These are phyloP conservation scores for Alloteropsis semialata DNA, from an alignment of 176 grass and related monocot species.

Conservation along the genomic window DNA sequence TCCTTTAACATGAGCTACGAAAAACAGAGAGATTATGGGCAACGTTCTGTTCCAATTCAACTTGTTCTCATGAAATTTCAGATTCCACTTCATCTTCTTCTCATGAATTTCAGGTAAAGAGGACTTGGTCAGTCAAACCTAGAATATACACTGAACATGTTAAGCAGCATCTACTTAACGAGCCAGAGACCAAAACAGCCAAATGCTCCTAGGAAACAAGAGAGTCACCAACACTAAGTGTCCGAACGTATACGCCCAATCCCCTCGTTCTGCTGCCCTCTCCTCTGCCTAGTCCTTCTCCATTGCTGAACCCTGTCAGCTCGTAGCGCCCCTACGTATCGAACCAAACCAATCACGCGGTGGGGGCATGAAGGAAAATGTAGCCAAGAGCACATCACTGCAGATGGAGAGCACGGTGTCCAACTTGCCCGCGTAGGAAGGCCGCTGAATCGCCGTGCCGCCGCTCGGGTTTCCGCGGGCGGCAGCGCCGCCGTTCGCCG, in stretches of 20 bases:
- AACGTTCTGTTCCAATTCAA: not conserved
- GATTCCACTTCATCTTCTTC: not conserved
- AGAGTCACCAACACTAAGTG: not conserved
- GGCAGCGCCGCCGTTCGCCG: slow-evolving; percentile 17
- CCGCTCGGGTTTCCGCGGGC: not conserved
- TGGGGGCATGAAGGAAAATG: not conserved
- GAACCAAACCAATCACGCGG: not conserved
- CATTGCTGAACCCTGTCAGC: not conserved
- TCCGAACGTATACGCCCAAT: not conserved
- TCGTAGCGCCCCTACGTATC: not conserved
- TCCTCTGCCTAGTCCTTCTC: not conserved
- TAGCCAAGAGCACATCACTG: not conserved
- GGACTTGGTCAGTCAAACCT: not conserved
- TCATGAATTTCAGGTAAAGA: not conserved
- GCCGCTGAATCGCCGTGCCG: not conserved
- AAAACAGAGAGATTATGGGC: not conserved
- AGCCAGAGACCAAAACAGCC: not conserved
- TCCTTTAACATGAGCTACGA: not conserved
- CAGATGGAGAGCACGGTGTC: not conserved
- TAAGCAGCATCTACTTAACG: not conserved
- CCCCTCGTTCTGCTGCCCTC: not conserved
- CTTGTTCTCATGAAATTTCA: not conserved
- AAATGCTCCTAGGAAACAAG: not conserved
- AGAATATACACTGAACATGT: not conserved
- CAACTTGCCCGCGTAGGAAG: not conserved